These are phyloP conservation scores for Scytalidium lignicola DNA, from an alignment of 2,329 filamentous ascomycete species.

Conservation along the genomic window DNA sequence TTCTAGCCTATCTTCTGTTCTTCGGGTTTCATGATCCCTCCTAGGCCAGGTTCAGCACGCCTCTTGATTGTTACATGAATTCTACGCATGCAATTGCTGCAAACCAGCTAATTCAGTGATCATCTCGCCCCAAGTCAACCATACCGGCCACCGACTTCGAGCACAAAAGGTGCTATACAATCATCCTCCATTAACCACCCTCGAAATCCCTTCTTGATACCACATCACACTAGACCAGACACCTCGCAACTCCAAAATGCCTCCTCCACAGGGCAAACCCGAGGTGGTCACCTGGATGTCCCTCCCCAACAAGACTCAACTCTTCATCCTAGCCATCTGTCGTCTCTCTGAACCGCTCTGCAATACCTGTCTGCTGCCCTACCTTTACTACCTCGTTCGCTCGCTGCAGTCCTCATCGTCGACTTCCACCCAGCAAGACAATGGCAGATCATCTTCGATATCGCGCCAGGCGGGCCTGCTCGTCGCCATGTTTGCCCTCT, in stretches of 20 bases:
- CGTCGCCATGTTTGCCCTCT: conserved; percentile 59
- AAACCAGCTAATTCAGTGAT: too few species aligned
- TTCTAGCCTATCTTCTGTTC: too few species aligned
- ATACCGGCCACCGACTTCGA: too few species aligned
- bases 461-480: conserved; percentile 61
- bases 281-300: conserved; percentile 49
- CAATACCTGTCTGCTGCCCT: conserved; percentile 60
- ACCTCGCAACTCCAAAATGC: neutral
- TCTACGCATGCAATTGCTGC: too few species aligned
- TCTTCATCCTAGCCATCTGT: conserved; percentile 55
- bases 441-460: conserved; percentile 46
- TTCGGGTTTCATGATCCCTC: too few species aligned
- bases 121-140: too few species aligned
- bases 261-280: conserved; percentile 26
- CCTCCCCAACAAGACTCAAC: conserved; percentile 55
- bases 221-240: neutral
- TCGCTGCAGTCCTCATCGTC: conserved; percentile 46
- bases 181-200: too few species aligned
- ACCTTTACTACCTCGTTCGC: conserved; percentile 68
- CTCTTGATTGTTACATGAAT: too few species aligned
- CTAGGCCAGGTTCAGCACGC: too few species aligned
- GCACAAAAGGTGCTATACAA: too few species aligned
- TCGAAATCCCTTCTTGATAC: too few species aligned
- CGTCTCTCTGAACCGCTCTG: conserved; percentile 65
- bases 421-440: conserved; percentile 36